These are phyloP conservation scores for Wickerhamomyces queroliae DNA, from an alignment of 805 yeast genomes.

Conservation along the genomic window DNA sequence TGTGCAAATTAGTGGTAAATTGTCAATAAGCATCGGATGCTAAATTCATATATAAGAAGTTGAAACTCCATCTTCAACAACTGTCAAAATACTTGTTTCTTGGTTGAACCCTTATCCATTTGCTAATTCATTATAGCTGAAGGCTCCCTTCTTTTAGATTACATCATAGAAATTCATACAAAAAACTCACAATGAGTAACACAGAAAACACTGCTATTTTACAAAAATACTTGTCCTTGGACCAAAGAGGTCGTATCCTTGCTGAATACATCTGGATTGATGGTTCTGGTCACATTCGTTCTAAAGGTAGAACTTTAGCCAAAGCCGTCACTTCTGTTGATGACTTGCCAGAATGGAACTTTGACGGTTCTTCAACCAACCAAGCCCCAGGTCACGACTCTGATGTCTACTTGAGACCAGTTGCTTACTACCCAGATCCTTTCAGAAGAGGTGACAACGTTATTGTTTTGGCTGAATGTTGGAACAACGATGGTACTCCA, in stretches of 20 bases:
- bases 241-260: slow-evolving; percentile 79
- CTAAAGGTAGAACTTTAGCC: slow-evolving; percentile 85
- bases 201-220: slow-evolving; percentile 68
- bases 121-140: too few species aligned
- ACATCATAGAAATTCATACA: slow-evolving; percentile 1
- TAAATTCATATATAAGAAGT: too few species aligned
- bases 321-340: slow-evolving; percentile 66
- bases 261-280: slow-evolving; percentile 99
- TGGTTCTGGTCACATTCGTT: slow-evolving; percentile 83
- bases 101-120: too few species aligned
- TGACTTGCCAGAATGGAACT: slow-evolving; percentile 98
- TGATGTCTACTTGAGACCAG: slow-evolving; percentile 94
- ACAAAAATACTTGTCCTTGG: slow-evolving; percentile 75
- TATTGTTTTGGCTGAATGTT: slow-evolving; percentile 91
- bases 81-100: too few species aligned
- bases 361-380: slow-evolving; percentile 97
- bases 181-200: slow-evolving; percentile 9
- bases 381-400: slow-evolving; percentile 99
- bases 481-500: slow-evolving; percentile 98
- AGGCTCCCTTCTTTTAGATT: too few species aligned
- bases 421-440: slow-evolving; percentile 91
- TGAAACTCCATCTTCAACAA: too few species aligned
- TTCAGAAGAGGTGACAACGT: slow-evolving; percentile 98
- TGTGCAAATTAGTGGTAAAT: too few species aligned
- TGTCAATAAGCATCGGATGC: too few species aligned